Base-by-base conservation (phyloP, 176 grass and related monocot genomes). In the Metroxylon sagu region DNA sequence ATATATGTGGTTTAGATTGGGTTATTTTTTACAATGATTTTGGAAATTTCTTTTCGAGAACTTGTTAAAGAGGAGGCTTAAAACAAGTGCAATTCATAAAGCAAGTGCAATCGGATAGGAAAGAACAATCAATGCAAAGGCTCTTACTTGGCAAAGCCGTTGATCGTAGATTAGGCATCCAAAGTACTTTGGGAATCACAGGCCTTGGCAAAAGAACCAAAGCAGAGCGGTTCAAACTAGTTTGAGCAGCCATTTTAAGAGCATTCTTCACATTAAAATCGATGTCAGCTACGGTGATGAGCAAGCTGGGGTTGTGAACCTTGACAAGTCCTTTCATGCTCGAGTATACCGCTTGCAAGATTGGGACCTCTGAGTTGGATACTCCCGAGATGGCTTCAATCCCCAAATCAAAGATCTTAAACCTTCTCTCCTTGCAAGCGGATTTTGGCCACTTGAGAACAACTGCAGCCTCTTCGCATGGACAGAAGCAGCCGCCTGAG, bases 401-500 rank as follows among this genome's bases (percentile, higher is more conserved):
- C 7, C 67, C 79, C 6, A 97, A 67, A 78, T 97, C 87, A 29
- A 97, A 88, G 14, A 97, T 83, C 84, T 88, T 97, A 80, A 97
- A 97, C 10, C 93, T 59, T 5, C 93, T 65, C 59, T 97, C 93
- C 84, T 60, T 92, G 93, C 93, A 97, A 26, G 83, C 93, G 12
- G 81, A 73, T 66, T 72, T 84, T 29, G 87, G 87, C 93, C 93
- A 97, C 75, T 80, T 83, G 61, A 97, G 93, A 59, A 90, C 66
- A 2, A 66, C 26, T 0, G 79, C 81, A 1, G 87, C 81, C 57
- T 83, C 74, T 59, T 91, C 84, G 50, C 93, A 97, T 18, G 93
- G 82, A 67, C 93, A 92, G 66, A 75, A 81, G 0, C 73, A 52
- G 0, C 87, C 93, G 4, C 93, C 93, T 10, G 93, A 88, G 14